Evolutionary conservation across 352 stramenopile species (phyloP), one percentile per base, ranked within the genome.

Genomic region (Phytophthora hibernalis): DNA sequence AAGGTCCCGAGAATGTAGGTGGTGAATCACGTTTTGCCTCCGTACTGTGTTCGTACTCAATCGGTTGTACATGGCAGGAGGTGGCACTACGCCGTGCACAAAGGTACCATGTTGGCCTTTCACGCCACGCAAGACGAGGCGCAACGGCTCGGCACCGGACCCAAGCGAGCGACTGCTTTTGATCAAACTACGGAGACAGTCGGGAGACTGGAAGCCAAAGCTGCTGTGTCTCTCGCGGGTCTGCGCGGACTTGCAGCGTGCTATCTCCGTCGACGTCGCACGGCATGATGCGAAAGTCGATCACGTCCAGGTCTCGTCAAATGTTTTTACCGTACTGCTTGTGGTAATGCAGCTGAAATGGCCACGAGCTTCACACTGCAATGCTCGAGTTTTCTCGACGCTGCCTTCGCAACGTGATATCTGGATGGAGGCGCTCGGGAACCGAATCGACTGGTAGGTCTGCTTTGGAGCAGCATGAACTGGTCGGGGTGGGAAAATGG

Each of bases 61-160:
- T 11, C 21, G 15, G 15, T 44, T 21, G 37, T 44, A 5, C 7
- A 2, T 30, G 7, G 51, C 54, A 93, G 85, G 82, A 82, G 90
- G 48, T 81, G 82, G 9, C 72, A 83, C 57, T 94, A 84, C 54
- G 89, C 79, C 50, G 86, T 92, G 31, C 78, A 92, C 3, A 90
- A 94, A 56, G 84, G 84, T 54, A 91, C 82, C 1, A 92, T 94
- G 86, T 74, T 94, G 24, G 67, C 79, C 8, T 85, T 81, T 40
- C 92, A 92, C 65, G 62, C 67, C 5, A 80, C 55, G 18, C 63
- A 83, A 26, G 73, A 91, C 43, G 86, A 93, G 30, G 76, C 68
- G 31, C 54, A 76, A 48, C 75, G 79, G 0, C 64, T 72, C 4
- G 66, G 70, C 3, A 61, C 73, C 1, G 72, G 73, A 3, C 86